Conservation (phyloP, 176 grass and related monocot species). For the Musa schizocarpa region DNA sequence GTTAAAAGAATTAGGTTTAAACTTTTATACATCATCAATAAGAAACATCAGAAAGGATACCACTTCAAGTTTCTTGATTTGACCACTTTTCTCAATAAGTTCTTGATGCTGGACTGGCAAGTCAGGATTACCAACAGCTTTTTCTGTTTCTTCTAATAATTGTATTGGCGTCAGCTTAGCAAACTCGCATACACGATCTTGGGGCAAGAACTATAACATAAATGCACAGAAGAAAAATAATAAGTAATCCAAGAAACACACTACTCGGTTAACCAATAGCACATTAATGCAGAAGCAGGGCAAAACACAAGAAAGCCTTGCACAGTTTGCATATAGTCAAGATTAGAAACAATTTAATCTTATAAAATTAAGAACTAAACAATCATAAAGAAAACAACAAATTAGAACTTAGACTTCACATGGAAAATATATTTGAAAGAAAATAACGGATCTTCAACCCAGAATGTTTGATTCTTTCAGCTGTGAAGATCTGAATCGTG, state of each 20-base stretch:
- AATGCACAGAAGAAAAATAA: slow-evolving; percentile 5
- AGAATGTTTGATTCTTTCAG: too few relatives aligned
- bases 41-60: slow-evolving; percentile 32
- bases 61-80: slow-evolving; percentile 63
- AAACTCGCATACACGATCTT: slow-evolving; percentile 89
- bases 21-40: background rate
- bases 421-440: too few relatives aligned
- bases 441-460: too few relatives aligned
- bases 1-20: background rate
- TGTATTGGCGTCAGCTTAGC: slow-evolving; percentile 81
- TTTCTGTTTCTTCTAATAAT: slow-evolving; percentile 88
- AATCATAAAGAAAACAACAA: too few relatives aligned
- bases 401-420: too few relatives aligned
- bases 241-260: slow-evolving; percentile 1
- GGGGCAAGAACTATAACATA: slow-evolving; percentile 64
- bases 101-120: slow-evolving; percentile 59
- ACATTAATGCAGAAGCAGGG: too few relatives aligned
- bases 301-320: background rate
- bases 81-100: slow-evolving; percentile 58
- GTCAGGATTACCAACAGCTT: slow-evolving; percentile 78
- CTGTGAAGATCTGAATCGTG: too few relatives aligned
- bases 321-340: too few relatives aligned
- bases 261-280: background rate
- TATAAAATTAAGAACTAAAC: too few relatives aligned
- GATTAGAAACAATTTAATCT: too few relatives aligned